Evolutionary conservation across 371 early-diverging fungal species (phyloP), one percentile per base, ranked within the genome.

Genomic region (Mucor piriformis): DNA sequence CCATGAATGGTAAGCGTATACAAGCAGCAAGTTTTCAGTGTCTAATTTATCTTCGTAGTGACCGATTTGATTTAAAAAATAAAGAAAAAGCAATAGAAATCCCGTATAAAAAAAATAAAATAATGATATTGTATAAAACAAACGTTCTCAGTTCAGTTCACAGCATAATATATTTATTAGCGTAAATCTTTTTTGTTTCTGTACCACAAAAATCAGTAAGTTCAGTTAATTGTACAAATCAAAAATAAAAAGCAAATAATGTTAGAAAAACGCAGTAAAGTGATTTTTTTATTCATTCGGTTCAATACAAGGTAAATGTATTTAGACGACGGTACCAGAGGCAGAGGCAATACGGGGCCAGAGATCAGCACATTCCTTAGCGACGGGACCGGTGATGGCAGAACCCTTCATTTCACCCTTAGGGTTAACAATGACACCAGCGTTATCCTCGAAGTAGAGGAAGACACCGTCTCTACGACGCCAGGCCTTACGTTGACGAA

Each of bases 331-430:
- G 72, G 96, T 94, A 79, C 95, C 95, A 63, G 95, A 86, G 73
- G 92, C 88, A 64, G 98, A 97, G 64, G 99, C 99, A 84, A 99
- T 99, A 93, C 99, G 98, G 72, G 99, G 99, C 99, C 99, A 99
- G 78, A 99, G 88, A 78, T 99, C 99, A 64, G 99, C 98, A 84
- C 99, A 99, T 88, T 99, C 99, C 92, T 99, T 99, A 72, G 97
- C 99, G 68, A 99, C 98, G 74, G 99, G 99, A 54, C 99, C 99
- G 71, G 99, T 95, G 83, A 99, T 99, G 67, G 99, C 99, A 52
- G 99, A 95, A 69, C 51, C 99, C 91, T 98, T 99, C 95, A 99
- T 95, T 85, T 99, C 99, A 84, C 99, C 99, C 93, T 99, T 99
- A 73, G 95, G 95, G 81, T 80, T 77, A 59, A 76, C 78, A 67